A percentile compares a stretch with the other conserved stretches of the same genome.
phyloP scores from a whole-genome alignment of 1,284 basidiomycete species.

The Rhizopogon hawkerae region DNA sequence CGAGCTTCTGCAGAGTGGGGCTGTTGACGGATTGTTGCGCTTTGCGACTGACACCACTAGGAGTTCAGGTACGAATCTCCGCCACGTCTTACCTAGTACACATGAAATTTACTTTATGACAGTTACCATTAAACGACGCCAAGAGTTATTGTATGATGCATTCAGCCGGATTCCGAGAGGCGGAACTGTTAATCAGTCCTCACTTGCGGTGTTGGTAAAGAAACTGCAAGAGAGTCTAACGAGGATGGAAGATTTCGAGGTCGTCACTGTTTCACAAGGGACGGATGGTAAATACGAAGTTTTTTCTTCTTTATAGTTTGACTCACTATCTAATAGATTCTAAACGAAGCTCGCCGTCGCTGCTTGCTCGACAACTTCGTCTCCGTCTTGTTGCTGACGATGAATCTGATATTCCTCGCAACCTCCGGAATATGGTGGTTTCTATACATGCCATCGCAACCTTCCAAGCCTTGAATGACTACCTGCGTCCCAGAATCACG shows the following conservation, averaged over 20 bases:
- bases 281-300: conserved; percentile 47
- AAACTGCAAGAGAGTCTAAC: conserved; percentile 91
- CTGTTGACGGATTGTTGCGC: conserved; percentile 80
- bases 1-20: conserved; percentile 88
- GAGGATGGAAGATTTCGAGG: conserved; percentile 90
- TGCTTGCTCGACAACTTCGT: conserved; percentile 82
- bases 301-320: conserved; percentile 1
- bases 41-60: conserved; percentile 69
- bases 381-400: conserved; percentile 83
- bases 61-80: conserved; percentile 22
- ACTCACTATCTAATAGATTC: conserved; percentile 46
- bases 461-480: conserved; percentile 91
- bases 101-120: neutral
- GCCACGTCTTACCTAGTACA: conserved; percentile 8
- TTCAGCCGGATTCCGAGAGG: conserved; percentile 53
- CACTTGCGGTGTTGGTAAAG: conserved; percentile 81
- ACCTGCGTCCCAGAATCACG: conserved; percentile 84
- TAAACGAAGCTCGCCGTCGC: conserved; percentile 75
- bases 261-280: conserved; percentile 75
- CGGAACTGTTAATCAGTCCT: conserved; percentile 41
- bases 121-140: conserved; percentile 55
- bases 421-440: conserved; percentile 81
- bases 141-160: conserved; percentile 67
- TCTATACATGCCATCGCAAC: conserved; percentile 96
- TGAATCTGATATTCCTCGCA: conserved; percentile 78